Percentiles rank a stretch among this genome's conserved stretches.
These are phyloP conservation scores for Myxozyma neotropica DNA, from an alignment of 805 yeast species.

Conservation along the genomic window DNA sequence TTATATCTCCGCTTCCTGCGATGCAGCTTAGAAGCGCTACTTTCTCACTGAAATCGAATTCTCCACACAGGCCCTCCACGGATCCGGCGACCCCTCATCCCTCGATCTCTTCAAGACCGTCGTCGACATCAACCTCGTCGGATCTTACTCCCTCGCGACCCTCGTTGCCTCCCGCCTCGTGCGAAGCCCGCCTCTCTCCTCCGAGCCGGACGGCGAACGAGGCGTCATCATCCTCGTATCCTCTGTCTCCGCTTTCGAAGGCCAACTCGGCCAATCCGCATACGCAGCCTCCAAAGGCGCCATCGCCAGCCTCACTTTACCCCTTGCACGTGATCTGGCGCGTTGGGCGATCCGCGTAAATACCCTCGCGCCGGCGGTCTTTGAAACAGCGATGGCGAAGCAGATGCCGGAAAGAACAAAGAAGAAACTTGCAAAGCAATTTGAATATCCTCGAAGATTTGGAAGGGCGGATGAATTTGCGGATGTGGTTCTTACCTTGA, in stretches of 20 bases:
- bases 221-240: constrained; percentile 21
- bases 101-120: constrained; percentile 20
- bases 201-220: constrained; percentile 24
- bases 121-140: constrained; percentile 22
- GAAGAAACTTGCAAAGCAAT: constrained; percentile 1
- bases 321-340: constrained; percentile 28
- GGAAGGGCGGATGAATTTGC: constrained; percentile 29
- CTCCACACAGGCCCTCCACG: constrained; percentile 15
- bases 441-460: constrained; percentile 25
- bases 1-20: too few species aligned
- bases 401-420: constrained; percentile 3
- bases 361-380: constrained; percentile 24
- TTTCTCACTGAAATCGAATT: neutral
- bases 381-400: constrained; percentile 25
- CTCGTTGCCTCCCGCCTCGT: constrained; percentile 21
- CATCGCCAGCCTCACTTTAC: constrained; percentile 19
- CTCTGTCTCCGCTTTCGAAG: constrained; percentile 29
- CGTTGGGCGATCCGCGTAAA: constrained; percentile 25
- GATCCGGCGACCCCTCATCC: constrained; percentile 13
- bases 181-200: neutral
- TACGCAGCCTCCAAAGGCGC: constrained; percentile 34
- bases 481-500: constrained; percentile 1
- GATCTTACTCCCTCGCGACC: constrained; percentile 18
- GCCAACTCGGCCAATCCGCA: constrained; percentile 27
- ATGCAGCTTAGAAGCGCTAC: too few species aligned